Conservation (phyloP, 768 basidiomycete genomes). For the Boletus insuetus region DNA sequence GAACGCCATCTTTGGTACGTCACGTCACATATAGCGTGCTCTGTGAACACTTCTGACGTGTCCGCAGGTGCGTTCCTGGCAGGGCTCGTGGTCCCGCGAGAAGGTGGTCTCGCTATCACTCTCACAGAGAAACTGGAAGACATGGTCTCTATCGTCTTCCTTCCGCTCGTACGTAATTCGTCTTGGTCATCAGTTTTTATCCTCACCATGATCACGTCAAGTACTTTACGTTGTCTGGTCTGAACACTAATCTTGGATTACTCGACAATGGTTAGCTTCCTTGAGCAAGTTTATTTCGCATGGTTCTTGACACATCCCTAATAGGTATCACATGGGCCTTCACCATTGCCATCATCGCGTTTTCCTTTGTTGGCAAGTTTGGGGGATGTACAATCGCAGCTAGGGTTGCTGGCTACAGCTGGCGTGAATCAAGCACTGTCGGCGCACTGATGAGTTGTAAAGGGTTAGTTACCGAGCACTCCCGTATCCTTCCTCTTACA, state of each 20-base stretch:
- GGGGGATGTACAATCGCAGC: conserved; percentile 78
- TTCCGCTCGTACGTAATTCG: conserved; percentile 60
- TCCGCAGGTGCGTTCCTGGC: conserved; percentile 71
- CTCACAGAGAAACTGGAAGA: conserved; percentile 98
- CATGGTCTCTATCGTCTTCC: conserved; percentile 84
- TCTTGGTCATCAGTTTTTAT: neutral
- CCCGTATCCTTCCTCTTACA: neutral
- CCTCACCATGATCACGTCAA: conserved; percentile 25
- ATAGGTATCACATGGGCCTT: conserved; percentile 84
- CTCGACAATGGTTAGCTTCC: conserved; percentile 61
- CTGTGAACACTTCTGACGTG: neutral
- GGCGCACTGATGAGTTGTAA: conserved; percentile 96
- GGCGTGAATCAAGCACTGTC: conserved; percentile 79
- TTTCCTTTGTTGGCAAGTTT: conserved; percentile 90
- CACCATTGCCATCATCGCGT: conserved; percentile 70
- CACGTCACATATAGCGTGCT: neutral
- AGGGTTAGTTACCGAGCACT: conserved; percentile 49
- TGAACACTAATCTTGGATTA: conserved; percentile 85
- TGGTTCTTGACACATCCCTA: neutral
- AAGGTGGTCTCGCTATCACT: conserved; percentile 80
- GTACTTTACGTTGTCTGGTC: conserved; percentile 92
- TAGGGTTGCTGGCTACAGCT: conserved; percentile 61
- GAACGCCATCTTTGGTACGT: conserved; percentile 81
- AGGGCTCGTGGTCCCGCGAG: conserved; percentile 80
- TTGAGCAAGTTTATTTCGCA: neutral